Conservation (phyloP, 768 basidiomycete species). For the Russula dissimulans region DNA sequence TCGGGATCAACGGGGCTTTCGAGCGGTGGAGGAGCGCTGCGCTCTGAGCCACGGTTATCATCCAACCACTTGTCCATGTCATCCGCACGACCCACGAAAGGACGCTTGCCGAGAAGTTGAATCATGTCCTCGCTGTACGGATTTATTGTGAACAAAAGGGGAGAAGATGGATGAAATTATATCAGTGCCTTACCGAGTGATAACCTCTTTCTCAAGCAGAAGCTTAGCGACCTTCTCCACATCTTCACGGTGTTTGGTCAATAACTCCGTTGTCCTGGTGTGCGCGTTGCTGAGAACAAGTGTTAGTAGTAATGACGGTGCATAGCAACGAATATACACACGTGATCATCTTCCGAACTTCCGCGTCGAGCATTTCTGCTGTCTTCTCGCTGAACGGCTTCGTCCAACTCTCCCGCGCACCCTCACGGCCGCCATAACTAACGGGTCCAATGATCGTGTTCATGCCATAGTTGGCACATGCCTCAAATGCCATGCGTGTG, state of each 20-base stretch:
- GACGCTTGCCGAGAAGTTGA: slow-evolving; percentile 68
- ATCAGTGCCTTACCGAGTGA: slow-evolving; percentile 57
- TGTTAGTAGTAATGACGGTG: not conserved
- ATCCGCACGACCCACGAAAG: slow-evolving; percentile 67
- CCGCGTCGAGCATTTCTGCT: slow-evolving; percentile 81
- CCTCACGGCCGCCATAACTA: slow-evolving; percentile 86
- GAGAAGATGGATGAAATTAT: not conserved
- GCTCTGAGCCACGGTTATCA: slow-evolving; percentile 51
- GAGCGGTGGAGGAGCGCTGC: slow-evolving; percentile 56
- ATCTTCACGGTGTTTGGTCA: slow-evolving; percentile 73
- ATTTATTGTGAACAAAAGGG: not conserved
- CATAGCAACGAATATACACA: slow-evolving; percentile 25
- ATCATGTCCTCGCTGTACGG: slow-evolving; percentile 77
- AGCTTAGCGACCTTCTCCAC: slow-evolving; percentile 91
- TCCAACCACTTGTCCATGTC: slow-evolving; percentile 99
- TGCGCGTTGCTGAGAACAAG: slow-evolving; percentile 49
- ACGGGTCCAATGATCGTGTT: slow-evolving; percentile 90
- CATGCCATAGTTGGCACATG: slow-evolving; percentile 96
- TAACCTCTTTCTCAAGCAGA: slow-evolving; percentile 90
- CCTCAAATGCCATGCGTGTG: slow-evolving; percentile 95
- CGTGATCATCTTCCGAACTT: slow-evolving; percentile 95
- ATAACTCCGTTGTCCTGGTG: slow-evolving; percentile 67
- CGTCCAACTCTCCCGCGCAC: slow-evolving; percentile 79
- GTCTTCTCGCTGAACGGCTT: slow-evolving; percentile 99
- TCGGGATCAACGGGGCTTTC: slow-evolving; percentile 33